A percentile compares a stretch with the other conserved stretches of the same genome.
phyloP scores from a whole-genome alignment of 345 rosid species.

The Cochlearia excelsa region DNA sequence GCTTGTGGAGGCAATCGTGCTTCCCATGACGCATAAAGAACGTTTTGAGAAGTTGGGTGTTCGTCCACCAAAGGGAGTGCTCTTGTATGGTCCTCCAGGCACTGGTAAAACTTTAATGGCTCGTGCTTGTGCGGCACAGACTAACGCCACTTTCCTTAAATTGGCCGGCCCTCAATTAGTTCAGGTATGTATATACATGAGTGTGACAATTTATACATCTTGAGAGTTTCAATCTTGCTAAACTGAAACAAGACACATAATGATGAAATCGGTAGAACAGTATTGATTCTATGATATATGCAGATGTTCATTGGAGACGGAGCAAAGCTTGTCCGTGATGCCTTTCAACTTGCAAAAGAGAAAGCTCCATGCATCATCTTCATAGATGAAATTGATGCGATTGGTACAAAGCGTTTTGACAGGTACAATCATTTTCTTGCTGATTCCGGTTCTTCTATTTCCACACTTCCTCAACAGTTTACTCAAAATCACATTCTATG shows the following conservation, averaged over 20 bases:
- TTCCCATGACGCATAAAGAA: conserved; percentile 88
- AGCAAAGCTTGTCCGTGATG: background rate
- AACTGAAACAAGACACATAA: background rate
- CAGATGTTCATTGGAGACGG: background rate
- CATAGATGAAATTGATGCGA: background rate
- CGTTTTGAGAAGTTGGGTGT: conserved; percentile 55
- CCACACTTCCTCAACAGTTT: background rate
- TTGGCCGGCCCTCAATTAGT: background rate
- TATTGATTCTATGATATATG: background rate
- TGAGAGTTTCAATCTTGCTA: background rate
- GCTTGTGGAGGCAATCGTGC: conserved; percentile 78
- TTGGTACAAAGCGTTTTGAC: background rate
- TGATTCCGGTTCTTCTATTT: background rate
- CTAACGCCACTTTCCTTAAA: background rate
- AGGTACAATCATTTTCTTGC: conserved; percentile 15
- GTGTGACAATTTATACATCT: conserved; percentile 5
- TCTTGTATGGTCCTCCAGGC: no score
- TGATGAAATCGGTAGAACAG: background rate
- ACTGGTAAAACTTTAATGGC: background rate
- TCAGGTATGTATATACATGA: conserved; percentile 1
- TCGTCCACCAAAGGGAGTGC: no score
- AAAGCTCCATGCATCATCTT: background rate
- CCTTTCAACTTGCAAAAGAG: background rate
- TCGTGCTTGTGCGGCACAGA: background rate
- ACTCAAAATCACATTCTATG: conserved; percentile 18